Percentiles rank a stretch among this genome's conserved stretches.
These are phyloP conservation scores for Yamadazyma oceani DNA, from an alignment of 1,139 yeast genomes.

Conservation along the genomic window DNA sequence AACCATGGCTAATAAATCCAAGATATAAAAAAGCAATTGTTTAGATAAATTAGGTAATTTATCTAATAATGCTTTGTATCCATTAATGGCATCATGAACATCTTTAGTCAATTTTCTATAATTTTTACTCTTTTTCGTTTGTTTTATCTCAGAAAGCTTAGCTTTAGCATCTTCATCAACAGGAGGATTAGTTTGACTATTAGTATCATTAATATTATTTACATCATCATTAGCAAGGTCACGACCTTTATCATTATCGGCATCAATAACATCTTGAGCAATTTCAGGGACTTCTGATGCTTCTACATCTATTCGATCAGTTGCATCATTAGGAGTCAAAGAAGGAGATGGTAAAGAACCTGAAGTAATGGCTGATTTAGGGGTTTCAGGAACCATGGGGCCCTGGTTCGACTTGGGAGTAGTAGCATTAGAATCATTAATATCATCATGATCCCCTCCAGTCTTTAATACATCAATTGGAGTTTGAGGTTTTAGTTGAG, in stretches of 20 bases:
- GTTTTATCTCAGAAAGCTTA: conserved; percentile 9
- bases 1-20: conserved; percentile 85
- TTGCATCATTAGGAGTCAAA: conserved; percentile 7
- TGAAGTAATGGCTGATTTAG: conserved; percentile 3
- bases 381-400: conserved; percentile 1
- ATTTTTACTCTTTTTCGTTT: conserved; percentile 29
- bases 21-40: conserved; percentile 81
- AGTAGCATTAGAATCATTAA: neutral
- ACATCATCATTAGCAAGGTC: conserved; percentile 3
- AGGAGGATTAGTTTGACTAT: conserved; percentile 1
- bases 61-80: conserved; percentile 68
- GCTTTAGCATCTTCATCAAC: conserved; percentile 6
- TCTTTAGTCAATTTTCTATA: conserved; percentile 53
- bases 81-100: conserved; percentile 66
- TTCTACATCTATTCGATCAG: conserved; percentile 1
- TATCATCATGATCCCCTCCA: neutral
- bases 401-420: neutral
- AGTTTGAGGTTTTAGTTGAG: neutral
- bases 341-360: conserved; percentile 14
- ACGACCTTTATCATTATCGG: neutral
- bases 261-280: conserved; percentile 2
- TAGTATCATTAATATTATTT: conserved; percentile 5
- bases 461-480: conserved; percentile 4
- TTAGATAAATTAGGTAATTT: conserved; percentile 68
- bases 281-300: conserved; percentile 1